Evolutionary conservation across 2,329 filamentous ascomycete genomes (phyloP), one percentile per base, ranked within the genome.

Genomic region (Microascus cirrosus): DNA sequence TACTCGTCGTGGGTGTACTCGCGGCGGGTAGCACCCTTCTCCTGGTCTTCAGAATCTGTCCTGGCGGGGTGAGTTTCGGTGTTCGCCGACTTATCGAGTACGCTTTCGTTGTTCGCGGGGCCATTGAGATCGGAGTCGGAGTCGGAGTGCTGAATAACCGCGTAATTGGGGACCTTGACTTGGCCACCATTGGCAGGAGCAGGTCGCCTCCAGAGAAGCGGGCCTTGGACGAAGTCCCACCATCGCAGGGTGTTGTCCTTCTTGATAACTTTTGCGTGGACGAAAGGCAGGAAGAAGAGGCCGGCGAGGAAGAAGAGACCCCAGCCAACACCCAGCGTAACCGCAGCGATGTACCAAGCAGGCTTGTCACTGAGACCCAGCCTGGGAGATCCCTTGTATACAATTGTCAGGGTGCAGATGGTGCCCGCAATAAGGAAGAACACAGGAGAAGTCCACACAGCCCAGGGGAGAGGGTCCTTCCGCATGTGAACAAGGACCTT

Each of bases 401-500:
- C 87, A 64, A 92, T 84, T 51, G 85, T 89, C 5, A 92, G 77
- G 0, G 87, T 87, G 73, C 86, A 89, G 65, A 91, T 73, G 59
- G 85, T 89, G 58, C 78, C 85, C 58, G 87, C 86, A 60, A 91
- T 81, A 58, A 90, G 81, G 78, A 91, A 91, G 74, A 85, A 91
- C 73, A 87, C 82, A 11, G 87, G 88, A 1, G 86, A 84, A 56
- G 80, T 85, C 73, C 78, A 90, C 58, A 91, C 80, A 28, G 87
- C 86, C 86, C 85, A 89, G 7, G 77, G 79, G 2, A 89, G 77
- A 6, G 87, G 86, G 70, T 89, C 84, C 71, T 79, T 84, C 69
- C 87, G 86, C 61, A 86, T 69, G 67, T 88, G 86, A 3, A 92
- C 86, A n/a, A 79, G 71, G 35, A 81, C 54, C 76, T 89, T 89